Conservation (phyloP, 257 asterid genomes). For the Solanum chmielewskii region DNA sequence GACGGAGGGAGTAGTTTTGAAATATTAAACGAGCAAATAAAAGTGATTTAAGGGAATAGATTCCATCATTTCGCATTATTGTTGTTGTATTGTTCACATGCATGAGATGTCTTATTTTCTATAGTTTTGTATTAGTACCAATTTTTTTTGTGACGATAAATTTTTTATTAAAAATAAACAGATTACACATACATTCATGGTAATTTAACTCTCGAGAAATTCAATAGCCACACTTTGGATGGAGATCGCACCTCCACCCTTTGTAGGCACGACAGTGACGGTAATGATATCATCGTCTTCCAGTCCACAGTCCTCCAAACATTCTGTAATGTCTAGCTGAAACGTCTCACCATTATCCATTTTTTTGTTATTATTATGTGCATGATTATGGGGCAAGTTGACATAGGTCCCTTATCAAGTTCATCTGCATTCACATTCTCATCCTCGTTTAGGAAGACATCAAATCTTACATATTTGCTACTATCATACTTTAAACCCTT, state of each 20-base stretch:
- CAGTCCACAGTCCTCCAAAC: background rate
- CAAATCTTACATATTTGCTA: too few relatives aligned
- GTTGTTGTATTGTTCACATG: too few relatives aligned
- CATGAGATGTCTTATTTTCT: too few relatives aligned
- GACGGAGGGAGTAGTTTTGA: too few relatives aligned
- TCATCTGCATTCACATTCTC: background rate
- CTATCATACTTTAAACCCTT: background rate
- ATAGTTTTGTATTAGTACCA: too few relatives aligned
- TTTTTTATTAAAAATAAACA: too few relatives aligned
- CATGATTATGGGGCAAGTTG: background rate
- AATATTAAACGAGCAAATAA: too few relatives aligned
- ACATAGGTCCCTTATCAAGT: background rate
- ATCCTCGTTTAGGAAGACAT: background rate
- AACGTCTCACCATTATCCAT: background rate
- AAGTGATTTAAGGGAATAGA: too few relatives aligned
- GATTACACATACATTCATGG: too few relatives aligned
- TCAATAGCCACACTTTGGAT: background rate
- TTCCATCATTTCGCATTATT: too few relatives aligned
- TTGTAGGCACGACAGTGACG: background rate
- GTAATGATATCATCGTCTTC: background rate
- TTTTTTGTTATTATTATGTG: background rate
- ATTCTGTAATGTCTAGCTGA: background rate
- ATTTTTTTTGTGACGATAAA: too few relatives aligned
- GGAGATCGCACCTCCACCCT: background rate
- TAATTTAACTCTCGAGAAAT: too few relatives aligned